Evolutionary conservation across 352 stramenopile species (phyloP).

Genomic region (Globisporangium iwayamae): DNA sequence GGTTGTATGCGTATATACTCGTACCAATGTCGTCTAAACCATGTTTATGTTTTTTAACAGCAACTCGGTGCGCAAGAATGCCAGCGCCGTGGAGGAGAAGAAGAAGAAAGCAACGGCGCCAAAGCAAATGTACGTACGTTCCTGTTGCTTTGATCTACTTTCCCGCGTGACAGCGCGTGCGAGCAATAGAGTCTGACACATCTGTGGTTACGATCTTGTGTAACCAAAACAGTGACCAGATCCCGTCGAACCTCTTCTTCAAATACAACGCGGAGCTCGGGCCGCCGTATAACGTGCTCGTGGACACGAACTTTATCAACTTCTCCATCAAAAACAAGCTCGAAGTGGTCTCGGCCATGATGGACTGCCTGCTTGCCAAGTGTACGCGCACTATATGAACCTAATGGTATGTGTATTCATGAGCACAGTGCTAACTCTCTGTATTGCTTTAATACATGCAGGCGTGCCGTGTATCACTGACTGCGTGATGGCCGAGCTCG

Average conservation of each 20-base stretch:
- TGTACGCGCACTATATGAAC: constrained; percentile 53
- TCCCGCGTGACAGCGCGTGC: too few relatives aligned
- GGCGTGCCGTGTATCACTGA: constrained; percentile 97
- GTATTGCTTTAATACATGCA: constrained; percentile 15
- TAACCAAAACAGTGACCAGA: constrained; percentile 82
- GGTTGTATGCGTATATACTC: background rate
- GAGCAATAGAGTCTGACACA: background rate
- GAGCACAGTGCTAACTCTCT: background rate
- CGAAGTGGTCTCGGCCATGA: constrained; percentile 98
- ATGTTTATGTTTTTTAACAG: constrained; percentile 19
- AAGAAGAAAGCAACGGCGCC: constrained; percentile 89
- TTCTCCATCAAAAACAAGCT: constrained; percentile 99
- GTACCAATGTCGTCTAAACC: background rate
- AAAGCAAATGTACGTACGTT: constrained; percentile 87
- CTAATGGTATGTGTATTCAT: background rate
- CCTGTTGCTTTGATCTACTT: background rate
- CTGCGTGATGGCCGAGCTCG: constrained; percentile 99
- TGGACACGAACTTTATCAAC: constrained; percentile 99
- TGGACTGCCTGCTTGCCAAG: constrained; percentile 99
- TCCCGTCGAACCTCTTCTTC: constrained; percentile 98
- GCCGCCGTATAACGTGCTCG: constrained; percentile 97
- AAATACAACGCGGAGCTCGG: constrained; percentile 99
- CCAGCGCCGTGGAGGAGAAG: constrained; percentile 78
- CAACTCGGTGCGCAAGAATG: constrained; percentile 76
- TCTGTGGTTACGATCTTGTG: too few relatives aligned